These are phyloP conservation scores for Geotrichum restrictum DNA, from an alignment of 1,139 yeast species.

Conservation along the genomic window DNA sequence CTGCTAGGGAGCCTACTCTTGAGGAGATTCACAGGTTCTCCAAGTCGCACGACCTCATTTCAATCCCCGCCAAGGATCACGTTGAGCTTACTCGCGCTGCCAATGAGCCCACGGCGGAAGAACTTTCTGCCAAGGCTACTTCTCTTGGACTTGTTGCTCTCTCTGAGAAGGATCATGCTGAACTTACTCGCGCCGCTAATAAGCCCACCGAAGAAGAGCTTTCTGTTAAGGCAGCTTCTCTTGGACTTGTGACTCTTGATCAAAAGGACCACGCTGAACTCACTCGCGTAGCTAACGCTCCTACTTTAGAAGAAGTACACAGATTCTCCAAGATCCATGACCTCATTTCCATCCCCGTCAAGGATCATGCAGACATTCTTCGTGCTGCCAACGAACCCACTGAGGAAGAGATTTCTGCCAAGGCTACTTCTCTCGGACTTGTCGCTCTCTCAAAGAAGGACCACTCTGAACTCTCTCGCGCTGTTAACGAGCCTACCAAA, in stretches of 20 bases:
- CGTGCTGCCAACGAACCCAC: slow-evolving; percentile 25
- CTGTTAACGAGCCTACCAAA: slow-evolving; percentile 28
- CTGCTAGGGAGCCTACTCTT: slow-evolving; percentile 24
- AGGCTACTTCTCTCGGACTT: slow-evolving; percentile 22
- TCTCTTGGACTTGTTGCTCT: slow-evolving; percentile 27
- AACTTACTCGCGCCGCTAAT: slow-evolving; percentile 25
- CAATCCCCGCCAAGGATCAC: slow-evolving; percentile 29
- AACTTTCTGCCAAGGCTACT: slow-evolving; percentile 21
- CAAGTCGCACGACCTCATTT: slow-evolving; percentile 30
- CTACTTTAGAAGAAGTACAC: slow-evolving; percentile 34
- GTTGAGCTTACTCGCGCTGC: slow-evolving; percentile 22
- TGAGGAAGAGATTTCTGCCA: slow-evolving; percentile 30
- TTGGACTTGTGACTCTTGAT: slow-evolving; percentile 44
- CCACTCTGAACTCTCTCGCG: slow-evolving; percentile 25
- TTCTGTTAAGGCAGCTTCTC: slow-evolving; percentile 16
- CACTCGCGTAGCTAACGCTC: slow-evolving; percentile 23
- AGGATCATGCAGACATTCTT: slow-evolving; percentile 16
- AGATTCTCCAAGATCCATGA: slow-evolving; percentile 26
- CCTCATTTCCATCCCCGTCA: slow-evolving; percentile 27
- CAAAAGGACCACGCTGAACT: slow-evolving; percentile 30
- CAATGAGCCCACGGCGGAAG: slow-evolving; percentile 21
- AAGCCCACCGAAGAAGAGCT: slow-evolving; percentile 32
- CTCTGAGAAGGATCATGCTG: slow-evolving; percentile 23
- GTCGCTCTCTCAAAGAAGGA: slow-evolving; percentile 12
- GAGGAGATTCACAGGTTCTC: slow-evolving; percentile 36